Evolutionary conservation across 345 rosid species (phyloP).

Genomic region (Eucalyptus pauciflora): DNA sequence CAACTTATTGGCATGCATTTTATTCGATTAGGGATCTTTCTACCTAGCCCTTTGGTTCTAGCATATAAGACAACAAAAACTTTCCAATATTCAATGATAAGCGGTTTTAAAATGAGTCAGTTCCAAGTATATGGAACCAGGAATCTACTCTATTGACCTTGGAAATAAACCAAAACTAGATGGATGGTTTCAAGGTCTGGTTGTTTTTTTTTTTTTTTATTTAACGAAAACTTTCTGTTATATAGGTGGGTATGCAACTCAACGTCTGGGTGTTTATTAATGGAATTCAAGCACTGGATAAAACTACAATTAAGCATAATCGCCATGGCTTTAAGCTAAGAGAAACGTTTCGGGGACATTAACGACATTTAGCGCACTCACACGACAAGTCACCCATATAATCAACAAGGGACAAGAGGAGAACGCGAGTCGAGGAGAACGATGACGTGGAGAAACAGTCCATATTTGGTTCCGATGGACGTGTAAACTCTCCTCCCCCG

Average conservation of each 20-base stretch:
- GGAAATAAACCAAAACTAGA: neutral
- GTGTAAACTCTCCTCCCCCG: conserved; percentile 60
- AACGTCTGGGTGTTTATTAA: neutral
- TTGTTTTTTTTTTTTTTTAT: neutral
- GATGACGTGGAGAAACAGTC: neutral
- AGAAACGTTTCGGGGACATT: neutral
- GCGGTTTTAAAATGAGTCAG: fast-evolving
- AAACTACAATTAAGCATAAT: neutral
- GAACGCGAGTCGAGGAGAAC: neutral
- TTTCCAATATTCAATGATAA: neutral
- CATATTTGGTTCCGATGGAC: conserved; percentile 55
- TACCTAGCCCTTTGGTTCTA: neutral
- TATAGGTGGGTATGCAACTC: neutral
- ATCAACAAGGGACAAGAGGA: neutral
- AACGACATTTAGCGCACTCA: neutral
- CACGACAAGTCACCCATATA: neutral
- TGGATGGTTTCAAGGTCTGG: neutral
- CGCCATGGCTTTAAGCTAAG: neutral
- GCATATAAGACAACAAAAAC: neutral
- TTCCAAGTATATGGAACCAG: fast-evolving
- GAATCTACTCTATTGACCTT: fast-evolving
- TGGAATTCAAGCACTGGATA: neutral
- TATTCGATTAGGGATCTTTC: neutral
- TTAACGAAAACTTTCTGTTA: neutral
- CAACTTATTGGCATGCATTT: neutral